Percentiles rank a stretch among this genome's conserved stretches.
Evolutionary conservation across 257 asterid species (phyloP).

Genomic region (Asclepias syriaca): DNA sequence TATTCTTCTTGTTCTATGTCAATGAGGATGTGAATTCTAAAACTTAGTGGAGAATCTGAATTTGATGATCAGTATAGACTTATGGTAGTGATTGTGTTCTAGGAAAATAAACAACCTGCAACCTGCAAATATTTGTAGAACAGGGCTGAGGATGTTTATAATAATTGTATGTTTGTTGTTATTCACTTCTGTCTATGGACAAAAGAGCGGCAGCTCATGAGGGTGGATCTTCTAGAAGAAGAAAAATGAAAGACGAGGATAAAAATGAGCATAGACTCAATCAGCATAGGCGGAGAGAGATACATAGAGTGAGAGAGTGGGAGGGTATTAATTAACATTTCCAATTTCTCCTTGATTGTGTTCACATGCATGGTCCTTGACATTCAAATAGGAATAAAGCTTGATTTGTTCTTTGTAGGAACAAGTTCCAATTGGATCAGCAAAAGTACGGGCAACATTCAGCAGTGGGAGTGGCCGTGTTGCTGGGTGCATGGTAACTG

Average conservation of each 20-base stretch:
- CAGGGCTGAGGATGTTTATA: neutral
- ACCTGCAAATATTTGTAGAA: neutral
- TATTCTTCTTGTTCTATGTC: conserved; percentile 1
- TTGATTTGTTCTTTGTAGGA: conserved; percentile 45
- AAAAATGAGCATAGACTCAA: neutral
- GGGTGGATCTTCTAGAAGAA: too few relatives aligned
- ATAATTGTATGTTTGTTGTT: too few relatives aligned
- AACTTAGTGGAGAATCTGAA: neutral
- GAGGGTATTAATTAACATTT: neutral
- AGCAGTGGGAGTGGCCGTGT: conserved; percentile 97
- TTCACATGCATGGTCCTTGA: too few relatives aligned
- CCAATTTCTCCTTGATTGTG: neutral
- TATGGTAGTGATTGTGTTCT: neutral
- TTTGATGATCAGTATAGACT: neutral
- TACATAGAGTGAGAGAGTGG: neutral
- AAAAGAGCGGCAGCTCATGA: too few relatives aligned
- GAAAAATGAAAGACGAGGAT: neutral
- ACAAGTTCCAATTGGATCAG: conserved; percentile 79
- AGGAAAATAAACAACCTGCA: neutral
- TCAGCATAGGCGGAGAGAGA: neutral
- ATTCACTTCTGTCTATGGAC: neutral
- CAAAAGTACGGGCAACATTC: conserved; percentile 89
- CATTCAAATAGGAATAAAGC: neutral
- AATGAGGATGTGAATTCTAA: neutral
- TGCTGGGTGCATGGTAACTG: conserved; percentile 96